Base-by-base conservation (phyloP, 495 filamentous ascomycete genomes). In the Aspergillus biplanus region DNA sequence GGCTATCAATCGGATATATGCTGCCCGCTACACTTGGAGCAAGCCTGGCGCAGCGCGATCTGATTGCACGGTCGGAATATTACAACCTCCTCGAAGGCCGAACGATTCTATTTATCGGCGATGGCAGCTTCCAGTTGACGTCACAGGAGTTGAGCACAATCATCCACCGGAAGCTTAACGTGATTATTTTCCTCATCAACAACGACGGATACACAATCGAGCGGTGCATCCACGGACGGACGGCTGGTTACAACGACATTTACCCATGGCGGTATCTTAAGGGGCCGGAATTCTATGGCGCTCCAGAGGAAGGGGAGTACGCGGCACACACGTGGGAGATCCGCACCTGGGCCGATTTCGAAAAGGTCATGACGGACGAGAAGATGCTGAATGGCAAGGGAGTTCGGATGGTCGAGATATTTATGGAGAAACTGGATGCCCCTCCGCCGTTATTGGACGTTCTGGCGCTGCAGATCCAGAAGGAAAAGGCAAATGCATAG, bases 71-170 rank as follows among this genome's bases (percentile, higher is more conserved):
- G 4, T 56, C 61, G 15, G 47, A 66, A 18, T 66, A 63, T 21
- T 37, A 66, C 56, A 48, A 58, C 12, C 56, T 65, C 42, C 47
- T 56, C 9, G 47, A 59, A 5, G 61, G 46, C 54, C 71, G 82
- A 1, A 80, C 77, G 0, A 85, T 95, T 64, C 78, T 93, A 56
- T 87, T 93, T 69, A 88, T 87, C 12, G 91, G 91, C 33, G 91
- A 94, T 66, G 91, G 91, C n/a, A 88, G 85, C 59, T 84, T 93
- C 69, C 90, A 95, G 67, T 76, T 94, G 21, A 92, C 90, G 0
- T 85, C 77, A 0, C 91, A 94, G 69, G 90, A 92, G 69, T 72
- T 95, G 53, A 84, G 82, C 61, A 92, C 90, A 13, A 91, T 93
- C 76, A 83, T 94, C 54, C 83, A 84, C 6, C 81, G 88, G 18